phyloP scores from a whole-genome alignment of 345 rosid species.

The Populus euphratica region DNA sequence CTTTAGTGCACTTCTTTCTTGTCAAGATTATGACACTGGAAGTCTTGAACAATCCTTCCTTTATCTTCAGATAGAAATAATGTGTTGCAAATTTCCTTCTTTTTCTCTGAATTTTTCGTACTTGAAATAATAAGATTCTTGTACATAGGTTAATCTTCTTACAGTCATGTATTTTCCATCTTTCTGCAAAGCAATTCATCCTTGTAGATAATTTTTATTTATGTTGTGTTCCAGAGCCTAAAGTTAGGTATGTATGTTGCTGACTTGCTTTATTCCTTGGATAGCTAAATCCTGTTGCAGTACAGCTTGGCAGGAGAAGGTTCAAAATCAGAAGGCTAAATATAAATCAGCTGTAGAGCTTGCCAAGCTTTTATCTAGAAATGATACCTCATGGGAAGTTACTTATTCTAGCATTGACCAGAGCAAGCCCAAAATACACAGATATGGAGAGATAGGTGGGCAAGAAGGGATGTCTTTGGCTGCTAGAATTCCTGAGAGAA shows the following conservation, averaged over 20 bases:
- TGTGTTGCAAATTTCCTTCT: no score
- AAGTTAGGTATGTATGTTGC: not conserved
- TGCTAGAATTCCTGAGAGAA: not conserved
- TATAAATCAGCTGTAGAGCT: not conserved
- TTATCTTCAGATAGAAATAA: no score
- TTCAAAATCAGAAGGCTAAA: not conserved
- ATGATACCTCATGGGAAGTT: conserved; percentile 5
- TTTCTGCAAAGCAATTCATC: no score
- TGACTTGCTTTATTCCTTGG: not conserved
- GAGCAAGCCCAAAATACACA: conserved; percentile 2
- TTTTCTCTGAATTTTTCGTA: no score
- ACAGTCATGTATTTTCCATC: no score
- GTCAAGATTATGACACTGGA: no score
- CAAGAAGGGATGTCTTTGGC: not conserved
- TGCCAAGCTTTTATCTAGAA: conserved; percentile 3
- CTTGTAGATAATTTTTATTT: no score
- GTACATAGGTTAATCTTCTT: no score
- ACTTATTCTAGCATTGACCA: not conserved
- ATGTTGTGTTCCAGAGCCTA: no score
- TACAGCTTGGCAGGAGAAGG: not conserved
- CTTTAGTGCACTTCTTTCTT: no score
- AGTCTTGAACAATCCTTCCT: no score
- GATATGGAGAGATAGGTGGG: not conserved
- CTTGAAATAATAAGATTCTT: no score
- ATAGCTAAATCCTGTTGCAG: not conserved